A percentile compares a stretch with the other conserved stretches of the same genome.
Conservation (phyloP, 106 monocot species). For the Amphibolis antarctica region DNA sequence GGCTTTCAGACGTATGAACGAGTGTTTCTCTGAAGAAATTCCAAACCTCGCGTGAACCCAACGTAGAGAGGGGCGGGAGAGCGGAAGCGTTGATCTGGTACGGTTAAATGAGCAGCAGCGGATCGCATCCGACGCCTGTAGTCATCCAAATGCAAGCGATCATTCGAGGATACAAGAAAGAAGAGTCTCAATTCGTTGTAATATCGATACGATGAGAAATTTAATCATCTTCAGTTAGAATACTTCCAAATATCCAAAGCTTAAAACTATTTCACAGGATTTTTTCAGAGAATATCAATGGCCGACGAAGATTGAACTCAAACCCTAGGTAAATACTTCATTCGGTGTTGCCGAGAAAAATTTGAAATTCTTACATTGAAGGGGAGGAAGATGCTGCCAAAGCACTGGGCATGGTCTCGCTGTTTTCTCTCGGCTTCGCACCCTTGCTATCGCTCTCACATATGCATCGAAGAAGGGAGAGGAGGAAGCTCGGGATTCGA, state of each 20-base stretch:
- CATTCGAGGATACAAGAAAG: background rate
- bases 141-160: too few relatives aligned
- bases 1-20: too few relatives aligned
- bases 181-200: background rate
- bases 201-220: background rate
- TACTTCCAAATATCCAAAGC: too few relatives aligned
- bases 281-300: too few relatives aligned
- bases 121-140: slow-evolving; percentile 1
- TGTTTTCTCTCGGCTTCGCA: background rate
- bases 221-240: too few relatives aligned
- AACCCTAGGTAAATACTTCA: too few relatives aligned
- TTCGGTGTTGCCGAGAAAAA: too few relatives aligned
- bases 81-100: background rate
- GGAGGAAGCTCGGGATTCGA: background rate
- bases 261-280: too few relatives aligned
- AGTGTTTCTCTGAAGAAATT: too few relatives aligned
- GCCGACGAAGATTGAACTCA: too few relatives aligned
- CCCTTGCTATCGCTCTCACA: background rate
- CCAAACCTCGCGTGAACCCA: background rate
- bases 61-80: background rate
- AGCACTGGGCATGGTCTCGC: background rate
- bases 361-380: background rate
- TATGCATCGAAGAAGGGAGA: background rate
- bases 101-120: background rate
- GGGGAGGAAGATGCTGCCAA: slow-evolving; percentile 1